Percentiles rank a stretch among this genome's conserved stretches.
Conservation (phyloP, 176 grass and related monocot species). For the Rhynchospora pubera region DNA sequence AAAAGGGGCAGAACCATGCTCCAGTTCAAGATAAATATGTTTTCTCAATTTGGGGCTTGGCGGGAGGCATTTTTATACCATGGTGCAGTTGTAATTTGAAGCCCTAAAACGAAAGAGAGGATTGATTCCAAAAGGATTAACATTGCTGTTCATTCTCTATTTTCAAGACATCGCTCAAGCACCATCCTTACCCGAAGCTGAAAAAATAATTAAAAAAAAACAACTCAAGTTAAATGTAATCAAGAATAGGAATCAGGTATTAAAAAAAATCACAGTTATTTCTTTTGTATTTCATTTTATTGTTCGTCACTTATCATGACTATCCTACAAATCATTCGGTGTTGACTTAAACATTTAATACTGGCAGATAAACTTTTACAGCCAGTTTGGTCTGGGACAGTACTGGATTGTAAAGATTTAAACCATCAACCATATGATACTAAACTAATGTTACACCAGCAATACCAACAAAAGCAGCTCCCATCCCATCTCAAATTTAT, state of each 20-base stretch:
- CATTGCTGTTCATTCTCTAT: slow-evolving; percentile 36
- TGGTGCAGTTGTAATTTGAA: background rate
- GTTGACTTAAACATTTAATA: background rate
- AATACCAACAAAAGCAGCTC: slow-evolving; percentile 16
- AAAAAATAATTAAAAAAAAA: slow-evolving; percentile 1
- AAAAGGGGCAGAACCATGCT: background rate
- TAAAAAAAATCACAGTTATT: background rate
- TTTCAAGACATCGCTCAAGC: slow-evolving; percentile 73
- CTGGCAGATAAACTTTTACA: background rate
- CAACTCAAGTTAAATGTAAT: background rate
- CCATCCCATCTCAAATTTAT: background rate
- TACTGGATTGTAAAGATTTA: background rate
- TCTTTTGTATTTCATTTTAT: background rate
- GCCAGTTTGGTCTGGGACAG: background rate
- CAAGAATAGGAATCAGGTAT: background rate
- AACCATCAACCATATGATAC: background rate
- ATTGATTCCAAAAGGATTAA: background rate
- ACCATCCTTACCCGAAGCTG: slow-evolving; percentile 86
- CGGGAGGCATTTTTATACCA: background rate
- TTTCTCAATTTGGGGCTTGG: background rate
- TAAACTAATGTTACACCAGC: background rate
- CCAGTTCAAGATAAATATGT: background rate
- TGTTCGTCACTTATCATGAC: background rate
- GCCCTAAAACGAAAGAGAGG: background rate
- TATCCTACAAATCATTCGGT: background rate